A percentile compares a stretch with the other conserved stretches of the same genome.
These are phyloP conservation scores for Aschersonia sp. DNA, from an alignment of 2,329 filamentous ascomycete species.

Conservation along the genomic window DNA sequence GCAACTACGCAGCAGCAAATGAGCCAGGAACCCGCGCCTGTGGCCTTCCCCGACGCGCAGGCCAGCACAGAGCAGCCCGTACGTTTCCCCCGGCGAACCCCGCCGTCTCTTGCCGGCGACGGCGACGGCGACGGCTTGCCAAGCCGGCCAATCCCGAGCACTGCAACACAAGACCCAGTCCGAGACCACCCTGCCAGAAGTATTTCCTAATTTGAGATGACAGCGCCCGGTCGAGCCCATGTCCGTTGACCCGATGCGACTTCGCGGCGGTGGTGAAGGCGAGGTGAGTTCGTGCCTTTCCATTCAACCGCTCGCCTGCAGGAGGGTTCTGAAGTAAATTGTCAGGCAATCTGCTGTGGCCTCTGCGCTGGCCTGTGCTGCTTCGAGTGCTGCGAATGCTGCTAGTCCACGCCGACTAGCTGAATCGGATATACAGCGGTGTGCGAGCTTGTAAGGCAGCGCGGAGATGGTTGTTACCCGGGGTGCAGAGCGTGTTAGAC, in stretches of 20 bases:
- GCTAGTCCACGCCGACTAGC: conserved; percentile 5
- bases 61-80: conserved; percentile 20
- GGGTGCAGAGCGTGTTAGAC: too few species aligned
- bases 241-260: conserved; percentile 14
- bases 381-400: conserved; percentile 25
- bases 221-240: conserved; percentile 21
- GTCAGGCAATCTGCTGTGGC: conserved; percentile 24
- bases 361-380: conserved; percentile 24
- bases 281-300: conserved; percentile 14
- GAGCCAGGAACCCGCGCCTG: conserved; percentile 17
- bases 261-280: conserved; percentile 21
- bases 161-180: background rate
- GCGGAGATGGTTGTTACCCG: too few species aligned
- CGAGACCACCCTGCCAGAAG: background rate
- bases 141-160: background rate
- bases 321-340: background rate
- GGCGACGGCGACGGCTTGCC: background rate
- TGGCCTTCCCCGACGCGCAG: conserved; percentile 11
- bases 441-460: too few species aligned
- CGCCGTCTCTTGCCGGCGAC: background rate
- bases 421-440: background rate
- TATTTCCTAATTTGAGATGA: background rate
- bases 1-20: conserved; percentile 12
- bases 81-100: conserved; percentile 5
- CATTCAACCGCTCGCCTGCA: background rate